These are phyloP conservation scores for Elsinoe perseae DNA, from an alignment of 2,329 filamentous ascomycete genomes.

Conservation along the genomic window DNA sequence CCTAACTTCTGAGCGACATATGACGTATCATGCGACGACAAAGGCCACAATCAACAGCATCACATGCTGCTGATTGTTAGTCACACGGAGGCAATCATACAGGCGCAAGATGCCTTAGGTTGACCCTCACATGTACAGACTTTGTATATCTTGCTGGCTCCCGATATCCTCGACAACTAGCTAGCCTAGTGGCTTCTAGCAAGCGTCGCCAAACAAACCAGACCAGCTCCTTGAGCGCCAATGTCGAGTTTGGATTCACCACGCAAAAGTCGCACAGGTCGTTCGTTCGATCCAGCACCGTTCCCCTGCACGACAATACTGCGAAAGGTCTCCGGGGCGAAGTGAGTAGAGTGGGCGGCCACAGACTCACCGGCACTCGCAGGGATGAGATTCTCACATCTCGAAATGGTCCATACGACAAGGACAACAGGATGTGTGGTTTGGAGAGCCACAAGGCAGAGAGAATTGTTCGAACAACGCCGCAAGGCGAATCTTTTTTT, in stretches of 20 bases:
- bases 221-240: neutral
- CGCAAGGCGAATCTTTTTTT: neutral
- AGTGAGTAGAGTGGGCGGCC: neutral
- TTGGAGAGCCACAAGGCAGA: neutral
- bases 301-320: neutral
- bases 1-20: too few species aligned
- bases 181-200: neutral
- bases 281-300: neutral
- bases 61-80: too few species aligned
- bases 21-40: too few species aligned
- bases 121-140: too few species aligned
- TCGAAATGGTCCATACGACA: neutral
- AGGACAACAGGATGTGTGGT: neutral
- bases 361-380: neutral
- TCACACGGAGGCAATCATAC: too few species aligned
- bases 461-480: neutral
- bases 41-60: too few species aligned
- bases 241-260: neutral
- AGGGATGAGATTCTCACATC: neutral
- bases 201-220: neutral
- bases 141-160: neutral
- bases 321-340: neutral
- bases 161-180: neutral
- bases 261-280: neutral
- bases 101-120: too few species aligned